Conservation (phyloP, 1,139 yeast genomes). For the Wickerhamomyces sp. region DNA sequence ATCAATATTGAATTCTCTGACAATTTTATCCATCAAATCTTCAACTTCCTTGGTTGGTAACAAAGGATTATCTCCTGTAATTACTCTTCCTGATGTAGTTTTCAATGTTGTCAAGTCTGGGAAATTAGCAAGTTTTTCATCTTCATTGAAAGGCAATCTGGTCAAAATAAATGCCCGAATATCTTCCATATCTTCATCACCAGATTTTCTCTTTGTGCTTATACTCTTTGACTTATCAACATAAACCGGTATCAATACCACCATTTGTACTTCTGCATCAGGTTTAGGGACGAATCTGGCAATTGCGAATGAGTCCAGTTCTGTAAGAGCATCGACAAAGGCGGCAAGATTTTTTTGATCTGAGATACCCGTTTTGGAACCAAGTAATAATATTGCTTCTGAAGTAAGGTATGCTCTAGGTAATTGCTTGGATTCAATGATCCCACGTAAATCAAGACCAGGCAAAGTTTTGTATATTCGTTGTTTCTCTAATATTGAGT, state of each 20-base stretch:
- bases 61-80: slow-evolving; percentile 23
- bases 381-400: slow-evolving; percentile 55
- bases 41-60: slow-evolving; percentile 34
- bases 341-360: slow-evolving; percentile 47
- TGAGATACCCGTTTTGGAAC: slow-evolving; percentile 33
- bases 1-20: slow-evolving; percentile 36
- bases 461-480: slow-evolving; percentile 39
- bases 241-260: slow-evolving; percentile 51
- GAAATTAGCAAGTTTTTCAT: slow-evolving; percentile 61
- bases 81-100: slow-evolving; percentile 30
- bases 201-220: slow-evolving; percentile 13
- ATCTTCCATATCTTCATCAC: slow-evolving; percentile 14
- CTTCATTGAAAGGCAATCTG: slow-evolving; percentile 76
- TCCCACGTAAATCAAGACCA: slow-evolving; percentile 64
- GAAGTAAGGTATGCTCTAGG: slow-evolving; percentile 58
- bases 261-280: slow-evolving; percentile 48
- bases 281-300: slow-evolving; percentile 56
- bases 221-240: slow-evolving; percentile 13
- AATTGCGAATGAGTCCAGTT: slow-evolving; percentile 46
- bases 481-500: slow-evolving; percentile 40
- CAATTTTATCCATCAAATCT: slow-evolving; percentile 35
- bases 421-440: slow-evolving; percentile 40
- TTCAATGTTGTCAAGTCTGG: slow-evolving; percentile 42
- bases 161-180: slow-evolving; percentile 32
- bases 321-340: slow-evolving; percentile 50